Evolutionary conservation across 106 monocot species (phyloP).

Genomic region (Apostasia ramifera): DNA sequence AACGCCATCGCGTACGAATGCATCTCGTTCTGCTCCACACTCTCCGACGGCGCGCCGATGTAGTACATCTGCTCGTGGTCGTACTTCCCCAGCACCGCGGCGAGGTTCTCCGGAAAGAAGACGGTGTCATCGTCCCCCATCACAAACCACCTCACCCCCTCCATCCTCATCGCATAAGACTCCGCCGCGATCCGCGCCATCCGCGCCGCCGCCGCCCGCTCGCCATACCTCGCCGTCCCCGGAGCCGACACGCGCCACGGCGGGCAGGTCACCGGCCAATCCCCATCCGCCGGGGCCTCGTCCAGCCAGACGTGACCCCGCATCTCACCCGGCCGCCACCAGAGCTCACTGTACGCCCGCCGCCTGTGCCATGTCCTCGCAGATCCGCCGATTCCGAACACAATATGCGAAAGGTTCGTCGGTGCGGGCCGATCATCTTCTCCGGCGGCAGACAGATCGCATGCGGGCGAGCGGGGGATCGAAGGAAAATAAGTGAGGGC

Average conservation of each 20-base stretch:
- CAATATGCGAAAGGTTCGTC: constrained; percentile 58
- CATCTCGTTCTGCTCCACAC: constrained; percentile 68
- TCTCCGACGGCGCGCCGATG: constrained; percentile 70
- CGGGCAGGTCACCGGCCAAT: constrained; percentile 31
- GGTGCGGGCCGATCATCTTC: not conserved
- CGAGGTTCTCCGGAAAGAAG: constrained; percentile 77
- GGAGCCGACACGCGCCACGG: constrained; percentile 43
- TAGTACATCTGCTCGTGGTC: constrained; percentile 74
- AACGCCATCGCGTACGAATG: constrained; percentile 87
- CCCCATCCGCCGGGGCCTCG: constrained; percentile 17
- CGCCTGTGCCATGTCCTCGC: constrained; percentile 48
- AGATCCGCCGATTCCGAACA: constrained; percentile 71
- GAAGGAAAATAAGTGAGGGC: constrained; percentile 19
- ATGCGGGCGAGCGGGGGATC: not conserved
- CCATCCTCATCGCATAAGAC: constrained; percentile 11
- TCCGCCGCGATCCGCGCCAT: constrained; percentile 64
- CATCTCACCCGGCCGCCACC: constrained; percentile 51
- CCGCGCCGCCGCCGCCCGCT: constrained; percentile 40
- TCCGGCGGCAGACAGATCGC: not conserved
- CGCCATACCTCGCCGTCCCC: constrained; percentile 34
- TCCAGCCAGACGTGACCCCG: constrained; percentile 70
- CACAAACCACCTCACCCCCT: constrained; percentile 64
- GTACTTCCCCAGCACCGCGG: constrained; percentile 58
- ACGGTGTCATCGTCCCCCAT: constrained; percentile 97
- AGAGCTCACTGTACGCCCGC: constrained; percentile 52